These are phyloP conservation scores for Blastobotrys chiropterorum DNA, from an alignment of 805 yeast genomes.

Conservation along the genomic window DNA sequence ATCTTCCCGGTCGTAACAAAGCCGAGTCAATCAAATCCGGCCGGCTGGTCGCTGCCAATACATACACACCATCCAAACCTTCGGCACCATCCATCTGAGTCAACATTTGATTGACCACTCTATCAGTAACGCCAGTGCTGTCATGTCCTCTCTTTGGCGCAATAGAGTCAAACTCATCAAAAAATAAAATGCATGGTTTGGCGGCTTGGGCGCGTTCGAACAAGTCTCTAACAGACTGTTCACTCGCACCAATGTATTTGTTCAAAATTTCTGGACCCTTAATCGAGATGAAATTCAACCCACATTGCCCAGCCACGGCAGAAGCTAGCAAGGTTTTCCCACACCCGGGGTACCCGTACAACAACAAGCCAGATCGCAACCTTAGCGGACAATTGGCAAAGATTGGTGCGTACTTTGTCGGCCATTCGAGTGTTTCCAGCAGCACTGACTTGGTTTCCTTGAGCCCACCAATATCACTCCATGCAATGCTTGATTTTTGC, in stretches of 20 bases:
- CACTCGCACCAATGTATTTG: slow-evolving; percentile 95
- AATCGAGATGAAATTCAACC: slow-evolving; percentile 83
- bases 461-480: slow-evolving; percentile 91
- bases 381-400: slow-evolving; percentile 82
- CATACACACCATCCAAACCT: slow-evolving; percentile 94
- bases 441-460: slow-evolving; percentile 66
- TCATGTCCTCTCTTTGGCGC: slow-evolving; percentile 98
- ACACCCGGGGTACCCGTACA: slow-evolving; percentile 97
- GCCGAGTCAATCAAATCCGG: slow-evolving; percentile 97
- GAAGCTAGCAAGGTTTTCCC: slow-evolving; percentile 92
- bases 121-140: slow-evolving; percentile 94
- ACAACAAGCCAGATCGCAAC: slow-evolving; percentile 78
- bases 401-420: slow-evolving; percentile 93
- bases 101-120: slow-evolving; percentile 93
- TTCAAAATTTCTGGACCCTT: slow-evolving; percentile 95
- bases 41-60: slow-evolving; percentile 90
- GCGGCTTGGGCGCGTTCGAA: slow-evolving; percentile 94
- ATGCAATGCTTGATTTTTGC: slow-evolving; percentile 65
- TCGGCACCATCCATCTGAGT: slow-evolving; percentile 99
- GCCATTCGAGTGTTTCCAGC: slow-evolving; percentile 93
- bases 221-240: slow-evolving; percentile 86
- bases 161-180: slow-evolving; percentile 94
- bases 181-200: slow-evolving; percentile 85
- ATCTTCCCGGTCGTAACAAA: slow-evolving; percentile 87
- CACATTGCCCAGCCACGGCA: slow-evolving; percentile 91